Evolutionary conservation across 192 early-diverging fungal species (phyloP), one percentile per base, ranked within the genome.

Genomic region (Coemansia pectinata): DNA sequence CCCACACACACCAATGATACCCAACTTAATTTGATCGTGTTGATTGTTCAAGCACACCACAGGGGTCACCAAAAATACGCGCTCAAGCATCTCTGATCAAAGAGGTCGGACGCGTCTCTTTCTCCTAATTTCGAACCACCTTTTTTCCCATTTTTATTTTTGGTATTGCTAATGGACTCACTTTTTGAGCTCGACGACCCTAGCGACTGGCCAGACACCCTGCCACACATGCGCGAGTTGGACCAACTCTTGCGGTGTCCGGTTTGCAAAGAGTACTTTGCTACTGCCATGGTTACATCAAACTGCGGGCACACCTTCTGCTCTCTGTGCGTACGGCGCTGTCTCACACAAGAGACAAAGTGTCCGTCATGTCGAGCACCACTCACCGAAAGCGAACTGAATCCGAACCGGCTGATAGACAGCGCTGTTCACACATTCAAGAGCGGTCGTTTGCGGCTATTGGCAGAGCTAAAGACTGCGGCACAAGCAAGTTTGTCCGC

Each of bases 271-370:
- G 92, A 93, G 57, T 83, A 87, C 48, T 86, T 87, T 38, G 55
- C 78, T 23, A 88, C 88, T 5, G 75, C 90, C 58, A 84, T 91
- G 76, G 85, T 87, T 5, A 63, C 88, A 4, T 52, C 85, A 12
- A 69, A 65, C n/a, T 94, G 92, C 71, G 79, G 76, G 1, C 92
- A 94, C 70, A 89, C 90, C 12, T 94, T 94, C 66, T 94, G 92
- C 69, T 91, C 92, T 15, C 81, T 88, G 15, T 94, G 92, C 63
- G 86, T 92, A 8, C 87, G 92, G 0, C 77, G 90, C 38, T 84
- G 84, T 55, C 70, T 92, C 29, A 76, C 75, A 33, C 77, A 81
- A 38, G 88, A 90, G 58, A 82, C 78, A 25, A 76, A 72, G 40
- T 94, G 92, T 55, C 92, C 92, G 6, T 82, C 87, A 7, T 94